Conservation (phyloP, 495 filamentous ascomycete species). For the Rusavskia elegans region DNA sequence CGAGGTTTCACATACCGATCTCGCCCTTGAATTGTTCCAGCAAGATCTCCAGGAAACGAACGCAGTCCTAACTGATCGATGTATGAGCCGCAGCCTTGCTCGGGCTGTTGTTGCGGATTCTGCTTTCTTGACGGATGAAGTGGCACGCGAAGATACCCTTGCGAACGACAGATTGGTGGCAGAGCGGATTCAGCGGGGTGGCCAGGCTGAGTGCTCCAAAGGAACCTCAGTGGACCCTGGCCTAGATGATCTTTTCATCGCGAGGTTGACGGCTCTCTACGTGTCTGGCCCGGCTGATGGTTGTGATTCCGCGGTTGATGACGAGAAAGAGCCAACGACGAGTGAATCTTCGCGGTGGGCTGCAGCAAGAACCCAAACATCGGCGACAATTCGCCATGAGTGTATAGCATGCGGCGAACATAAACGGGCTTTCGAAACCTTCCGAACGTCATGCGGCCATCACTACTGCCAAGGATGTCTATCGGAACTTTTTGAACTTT, state of each 20-base stretch:
- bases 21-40: slow-evolving; percentile 15
- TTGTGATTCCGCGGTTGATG: neutral
- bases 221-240: neutral
- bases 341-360: slow-evolving; percentile 14
- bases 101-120: slow-evolving; percentile 17
- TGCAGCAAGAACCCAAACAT: slow-evolving; percentile 1
- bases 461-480: slow-evolving; percentile 31
- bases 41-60: slow-evolving; percentile 13
- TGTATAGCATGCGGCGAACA: slow-evolving; percentile 3
- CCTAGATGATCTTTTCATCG: slow-evolving; percentile 9
- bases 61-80: slow-evolving; percentile 10
- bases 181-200: slow-evolving; percentile 1
- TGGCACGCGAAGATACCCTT: slow-evolving; percentile 6
- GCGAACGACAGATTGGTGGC: slow-evolving; percentile 7
- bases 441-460: slow-evolving; percentile 18
- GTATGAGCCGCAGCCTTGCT: slow-evolving; percentile 20
- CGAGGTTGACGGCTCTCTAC: slow-evolving; percentile 11
- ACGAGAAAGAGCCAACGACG: neutral
- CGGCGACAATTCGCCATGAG: neutral
- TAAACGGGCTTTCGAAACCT: neutral
- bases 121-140: slow-evolving; percentile 7
- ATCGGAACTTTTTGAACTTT: slow-evolving; percentile 22
- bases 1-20: slow-evolving; percentile 13
- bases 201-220: neutral
- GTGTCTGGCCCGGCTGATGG: slow-evolving; percentile 1